Conservation (phyloP, 1,284 basidiomycete genomes). For the Trametes sp. region DNA sequence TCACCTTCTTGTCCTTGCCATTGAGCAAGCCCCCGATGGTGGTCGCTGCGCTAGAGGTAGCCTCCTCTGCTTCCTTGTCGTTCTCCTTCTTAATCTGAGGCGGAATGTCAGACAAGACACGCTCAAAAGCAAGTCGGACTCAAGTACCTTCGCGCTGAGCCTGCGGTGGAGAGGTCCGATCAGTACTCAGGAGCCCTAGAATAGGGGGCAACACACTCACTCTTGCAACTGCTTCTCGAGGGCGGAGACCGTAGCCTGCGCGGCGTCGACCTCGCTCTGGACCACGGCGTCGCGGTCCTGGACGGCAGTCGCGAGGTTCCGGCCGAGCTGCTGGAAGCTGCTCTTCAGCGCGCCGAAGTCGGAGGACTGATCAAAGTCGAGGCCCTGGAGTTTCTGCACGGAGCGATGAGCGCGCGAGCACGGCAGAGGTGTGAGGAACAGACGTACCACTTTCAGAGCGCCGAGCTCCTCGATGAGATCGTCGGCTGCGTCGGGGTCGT, state of each 20-base stretch:
- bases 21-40: background rate
- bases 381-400: background rate
- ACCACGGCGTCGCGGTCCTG: background rate
- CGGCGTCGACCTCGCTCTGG: background rate
- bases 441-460: slow-evolving; percentile 1
- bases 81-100: background rate
- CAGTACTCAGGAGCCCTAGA: no score
- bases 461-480: slow-evolving; percentile 6
- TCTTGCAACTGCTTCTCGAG: slow-evolving; percentile 1
- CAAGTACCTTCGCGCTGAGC: background rate
- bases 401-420: background rate
- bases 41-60: background rate
- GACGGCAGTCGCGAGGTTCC: background rate
- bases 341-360: background rate
- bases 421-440: background rate
- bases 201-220: no score
- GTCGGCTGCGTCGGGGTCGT: background rate
- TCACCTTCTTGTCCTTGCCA: background rate
- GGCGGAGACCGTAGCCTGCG: background rate
- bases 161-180: background rate
- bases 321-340: background rate
- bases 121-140: background rate
- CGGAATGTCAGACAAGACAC: background rate
- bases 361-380: slow-evolving; percentile 2
- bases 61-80: background rate